Conservation (phyloP, 352 stramenopile species). For the Phytophthora nicotianae region DNA sequence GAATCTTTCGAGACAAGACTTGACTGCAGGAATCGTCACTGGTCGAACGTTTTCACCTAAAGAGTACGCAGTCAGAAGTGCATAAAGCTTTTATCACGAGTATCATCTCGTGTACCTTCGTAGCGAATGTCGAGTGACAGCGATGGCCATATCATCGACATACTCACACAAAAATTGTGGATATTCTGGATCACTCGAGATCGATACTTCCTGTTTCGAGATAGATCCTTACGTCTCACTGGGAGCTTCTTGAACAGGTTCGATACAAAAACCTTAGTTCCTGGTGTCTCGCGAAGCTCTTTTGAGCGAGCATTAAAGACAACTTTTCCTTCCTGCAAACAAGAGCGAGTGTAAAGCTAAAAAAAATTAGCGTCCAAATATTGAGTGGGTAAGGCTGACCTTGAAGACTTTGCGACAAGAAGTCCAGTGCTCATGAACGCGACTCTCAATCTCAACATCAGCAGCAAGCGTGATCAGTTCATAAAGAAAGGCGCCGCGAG, state of each 20-base stretch:
- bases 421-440: conserved; percentile 54
- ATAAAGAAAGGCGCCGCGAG: conserved; percentile 57
- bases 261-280: conserved; percentile 54
- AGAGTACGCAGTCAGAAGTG: conserved; percentile 7
- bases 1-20: conserved; percentile 47
- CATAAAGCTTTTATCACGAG: not conserved
- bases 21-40: conserved; percentile 29
- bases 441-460: conserved; percentile 70
- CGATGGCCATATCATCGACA: conserved; percentile 79
- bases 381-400: conserved; percentile 30
- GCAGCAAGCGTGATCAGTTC: conserved; percentile 48
- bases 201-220: conserved; percentile 40
- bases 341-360: not conserved
- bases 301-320: conserved; percentile 63
- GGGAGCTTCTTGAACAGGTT: conserved; percentile 71
- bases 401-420: conserved; percentile 73
- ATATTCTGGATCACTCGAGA: conserved; percentile 46
- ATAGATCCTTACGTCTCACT: conserved; percentile 53
- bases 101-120: conserved; percentile 30
- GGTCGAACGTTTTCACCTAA: conserved; percentile 17
- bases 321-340: conserved; percentile 49
- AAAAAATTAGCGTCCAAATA: not conserved
- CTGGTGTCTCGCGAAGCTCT: conserved; percentile 38
- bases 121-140: conserved; percentile 64
- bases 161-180: conserved; percentile 50